These are phyloP conservation scores for Umbelopsis ramanniana DNA, from an alignment of 192 early-diverging fungal genomes.

Conservation along the genomic window DNA sequence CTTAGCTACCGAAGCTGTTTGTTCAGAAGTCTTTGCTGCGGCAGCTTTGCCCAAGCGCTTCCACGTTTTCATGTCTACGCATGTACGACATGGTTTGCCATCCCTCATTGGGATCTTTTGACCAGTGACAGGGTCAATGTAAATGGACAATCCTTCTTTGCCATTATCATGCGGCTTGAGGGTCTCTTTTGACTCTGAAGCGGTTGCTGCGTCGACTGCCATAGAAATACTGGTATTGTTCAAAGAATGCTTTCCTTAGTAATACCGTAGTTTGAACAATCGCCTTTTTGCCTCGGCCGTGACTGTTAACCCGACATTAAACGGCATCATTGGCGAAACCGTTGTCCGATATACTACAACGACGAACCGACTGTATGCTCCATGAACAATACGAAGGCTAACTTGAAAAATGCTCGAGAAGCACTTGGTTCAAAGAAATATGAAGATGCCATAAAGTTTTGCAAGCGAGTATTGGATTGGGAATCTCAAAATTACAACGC, in stretches of 20 bases:
- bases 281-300: background rate
- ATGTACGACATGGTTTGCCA: conserved; percentile 79
- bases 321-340: background rate
- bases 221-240: background rate
- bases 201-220: background rate
- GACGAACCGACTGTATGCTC: background rate
- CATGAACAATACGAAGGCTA: conserved; percentile 38
- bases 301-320: background rate
- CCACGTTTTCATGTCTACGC: conserved; percentile 79
- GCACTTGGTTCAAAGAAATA: conserved; percentile 50
- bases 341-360: background rate
- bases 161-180: background rate
- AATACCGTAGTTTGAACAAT: background rate
- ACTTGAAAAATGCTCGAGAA: conserved; percentile 56
- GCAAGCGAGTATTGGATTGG: conserved; percentile 49
- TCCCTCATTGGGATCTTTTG: conserved; percentile 48
- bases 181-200: background rate
- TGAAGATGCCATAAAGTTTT: conserved; percentile 55
- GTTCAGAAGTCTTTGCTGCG: conserved; percentile 25
- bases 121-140: conserved; percentile 41
- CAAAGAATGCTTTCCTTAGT: background rate
- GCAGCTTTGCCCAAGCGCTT: conserved; percentile 54
- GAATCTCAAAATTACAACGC: conserved; percentile 60
- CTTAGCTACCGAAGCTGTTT: conserved; percentile 15
- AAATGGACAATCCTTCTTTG: background rate